These are phyloP conservation scores for Ramularia collo-cygni DNA, from an alignment of 2,329 filamentous ascomycete genomes.

Conservation along the genomic window DNA sequence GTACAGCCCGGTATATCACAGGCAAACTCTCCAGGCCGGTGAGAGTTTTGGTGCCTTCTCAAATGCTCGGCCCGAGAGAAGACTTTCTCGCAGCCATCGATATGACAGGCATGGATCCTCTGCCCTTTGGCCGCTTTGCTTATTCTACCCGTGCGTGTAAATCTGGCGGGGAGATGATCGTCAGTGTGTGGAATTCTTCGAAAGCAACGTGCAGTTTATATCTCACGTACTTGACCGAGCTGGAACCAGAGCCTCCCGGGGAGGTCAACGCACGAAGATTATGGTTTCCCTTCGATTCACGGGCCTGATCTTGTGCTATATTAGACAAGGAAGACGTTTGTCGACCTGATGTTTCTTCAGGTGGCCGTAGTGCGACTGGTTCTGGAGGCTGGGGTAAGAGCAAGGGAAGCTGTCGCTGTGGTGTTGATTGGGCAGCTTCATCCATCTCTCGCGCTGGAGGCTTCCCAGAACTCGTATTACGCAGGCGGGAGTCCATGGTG, in stretches of 20 bases:
- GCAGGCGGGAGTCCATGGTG: too few species aligned
- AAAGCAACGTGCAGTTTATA: too few species aligned
- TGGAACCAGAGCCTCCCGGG: conserved; percentile 9
- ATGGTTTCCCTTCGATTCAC: conserved; percentile 17
- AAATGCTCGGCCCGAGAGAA: conserved; percentile 44
- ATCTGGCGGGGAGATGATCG: too few species aligned
- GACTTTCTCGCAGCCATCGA: conserved; percentile 41
- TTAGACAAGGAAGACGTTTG: too few species aligned
- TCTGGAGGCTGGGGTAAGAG: too few species aligned
- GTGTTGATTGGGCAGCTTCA: too few species aligned
- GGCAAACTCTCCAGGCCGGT: conserved; percentile 35
- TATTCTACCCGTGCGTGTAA: conserved; percentile 41
- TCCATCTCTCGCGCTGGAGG: too few species aligned
- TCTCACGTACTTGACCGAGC: conserved; percentile 30
- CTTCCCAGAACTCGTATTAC: too few species aligned
- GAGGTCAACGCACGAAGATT: conserved; percentile 14
- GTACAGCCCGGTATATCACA: conserved; percentile 38
- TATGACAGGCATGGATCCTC: conserved; percentile 34
- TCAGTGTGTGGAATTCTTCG: too few species aligned
- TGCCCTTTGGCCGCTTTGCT: conserved; percentile 44
- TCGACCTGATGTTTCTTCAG: too few species aligned
- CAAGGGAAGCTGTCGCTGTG: too few species aligned
- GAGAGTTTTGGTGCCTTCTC: conserved; percentile 43
- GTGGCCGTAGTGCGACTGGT: too few species aligned
- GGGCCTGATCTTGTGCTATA: background rate